A percentile compares a stretch with the other conserved stretches of the same genome.
Evolutionary conservation across 148 eudicot species (phyloP).

Genomic region (Gaultheria prostrata): DNA sequence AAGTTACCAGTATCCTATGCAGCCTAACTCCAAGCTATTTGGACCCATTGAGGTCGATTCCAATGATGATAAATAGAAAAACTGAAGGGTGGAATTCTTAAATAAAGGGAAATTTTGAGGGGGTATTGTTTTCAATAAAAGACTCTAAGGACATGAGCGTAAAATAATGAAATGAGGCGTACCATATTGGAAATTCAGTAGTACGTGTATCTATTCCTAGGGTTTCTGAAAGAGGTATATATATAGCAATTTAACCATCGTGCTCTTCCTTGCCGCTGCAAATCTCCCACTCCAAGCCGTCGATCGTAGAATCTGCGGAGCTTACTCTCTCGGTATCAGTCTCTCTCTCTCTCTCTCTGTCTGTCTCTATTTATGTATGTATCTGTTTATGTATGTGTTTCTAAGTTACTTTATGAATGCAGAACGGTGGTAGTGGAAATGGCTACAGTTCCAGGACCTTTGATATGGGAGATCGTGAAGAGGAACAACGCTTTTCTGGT

Average conservation of each 20-base stretch:
- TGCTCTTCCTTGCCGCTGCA: background rate
- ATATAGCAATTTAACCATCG: background rate
- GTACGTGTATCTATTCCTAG: background rate
- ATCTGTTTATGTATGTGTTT: background rate
- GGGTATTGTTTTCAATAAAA: background rate
- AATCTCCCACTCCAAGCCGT: conserved; percentile 3
- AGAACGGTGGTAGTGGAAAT: conserved; percentile 31
- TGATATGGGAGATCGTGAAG: conserved; percentile 96
- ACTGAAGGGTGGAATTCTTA: background rate
- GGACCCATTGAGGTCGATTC: background rate
- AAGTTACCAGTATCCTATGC: too few relatives aligned
- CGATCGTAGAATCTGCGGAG: background rate
- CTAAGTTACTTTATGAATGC: background rate
- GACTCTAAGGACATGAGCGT: background rate
- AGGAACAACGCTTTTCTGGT: conserved; percentile 83
- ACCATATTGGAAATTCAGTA: background rate
- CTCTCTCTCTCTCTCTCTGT: background rate
- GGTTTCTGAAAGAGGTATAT: conserved; percentile 1
- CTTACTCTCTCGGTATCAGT: background rate
- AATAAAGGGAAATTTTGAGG: background rate
- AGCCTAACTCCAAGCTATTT: too few relatives aligned
- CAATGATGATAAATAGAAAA: too few relatives aligned
- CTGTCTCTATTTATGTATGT: background rate
- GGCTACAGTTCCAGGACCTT: conserved; percentile 82
- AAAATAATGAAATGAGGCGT: background rate